phyloP scores from a whole-genome alignment of 495 filamentous ascomycete species.

The Aspergillus avenaceus region DNA sequence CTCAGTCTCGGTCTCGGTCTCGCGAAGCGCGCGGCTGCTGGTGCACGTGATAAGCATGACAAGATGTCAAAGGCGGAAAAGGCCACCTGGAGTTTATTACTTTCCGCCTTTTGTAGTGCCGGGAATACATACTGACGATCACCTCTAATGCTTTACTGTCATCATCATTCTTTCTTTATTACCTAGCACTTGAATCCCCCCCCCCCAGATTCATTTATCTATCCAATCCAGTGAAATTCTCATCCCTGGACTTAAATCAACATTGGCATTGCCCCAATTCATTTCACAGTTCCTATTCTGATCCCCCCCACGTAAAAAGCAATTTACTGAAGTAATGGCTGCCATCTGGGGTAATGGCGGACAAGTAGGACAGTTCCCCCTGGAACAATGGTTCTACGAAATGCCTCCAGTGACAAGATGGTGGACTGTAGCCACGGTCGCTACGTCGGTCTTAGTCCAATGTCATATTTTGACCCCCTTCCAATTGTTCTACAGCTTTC shows the following conservation, averaged over 20 bases:
- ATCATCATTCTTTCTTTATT: background rate
- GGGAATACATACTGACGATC: background rate
- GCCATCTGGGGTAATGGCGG: constrained; percentile 48
- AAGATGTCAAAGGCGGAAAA: constrained; percentile 11
- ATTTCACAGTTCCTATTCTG: constrained; percentile 7
- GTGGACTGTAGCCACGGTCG: constrained; percentile 92
- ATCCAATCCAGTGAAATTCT: no score
- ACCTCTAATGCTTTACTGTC: background rate
- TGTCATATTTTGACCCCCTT: constrained; percentile 87
- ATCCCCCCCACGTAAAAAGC: background rate
- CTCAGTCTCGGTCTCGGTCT: no score
- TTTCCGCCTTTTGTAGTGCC: background rate
- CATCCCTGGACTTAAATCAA: background rate
- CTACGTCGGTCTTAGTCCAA: constrained; percentile 86
- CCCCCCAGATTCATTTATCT: no score
- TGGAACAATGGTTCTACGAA: constrained; percentile 97
- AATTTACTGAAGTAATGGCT: constrained; percentile 29
- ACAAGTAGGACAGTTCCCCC: constrained; percentile 66
- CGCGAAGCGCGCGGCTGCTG: constrained; percentile 11
- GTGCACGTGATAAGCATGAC: constrained; percentile 11
- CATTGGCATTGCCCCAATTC: background rate
- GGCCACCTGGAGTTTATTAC: constrained; percentile 16
- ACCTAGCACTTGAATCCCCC: background rate
- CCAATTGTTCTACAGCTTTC: constrained; percentile 95
- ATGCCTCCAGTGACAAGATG: constrained; percentile 93